Evolutionary conservation across 192 early-diverging fungal species (phyloP), one percentile per base, ranked within the genome.

Genomic region (Rhizophagus sp.): DNA sequence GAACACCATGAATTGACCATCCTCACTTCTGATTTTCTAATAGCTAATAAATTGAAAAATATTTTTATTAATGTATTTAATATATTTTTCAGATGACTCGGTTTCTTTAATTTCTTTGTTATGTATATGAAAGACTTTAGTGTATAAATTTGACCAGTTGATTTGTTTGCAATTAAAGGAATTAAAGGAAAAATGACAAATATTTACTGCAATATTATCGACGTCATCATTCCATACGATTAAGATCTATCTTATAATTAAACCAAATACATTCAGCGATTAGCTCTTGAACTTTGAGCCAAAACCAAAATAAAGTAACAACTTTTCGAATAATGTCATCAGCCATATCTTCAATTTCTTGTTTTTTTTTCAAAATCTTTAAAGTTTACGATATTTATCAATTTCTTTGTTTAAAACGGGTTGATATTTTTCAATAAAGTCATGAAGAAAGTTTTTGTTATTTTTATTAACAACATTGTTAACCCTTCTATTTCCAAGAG

Each of bases 101-200:
- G 34, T 34, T 34, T 34, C 2, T 34, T 34, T 34, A 4, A 34
- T 34, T 2, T 34, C 34, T 34, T 34, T 2, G 34, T 50, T 50
- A 50, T 12, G 13, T 52, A 15, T 19, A 19, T 24, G 27, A 9
- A 39, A 69, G 34, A 69, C 15, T 39, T n/a, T 41, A 39, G 67
- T 39, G 67, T 44, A 19, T 36, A 39, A 36, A 69, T 44, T 22
- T 69, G 30, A 4, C 22, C 2, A 6, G 41, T 44, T 39, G 34
- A 69, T 4, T 34, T 22, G 0, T 69, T 22, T 73, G 41, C 44
- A 30, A 73, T 73, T 73, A 65, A 6, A 30, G 65, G 76, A 25
- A n/a, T n/a, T n/a, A n/a, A n/a, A n/a, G n/a, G n/a, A n/a, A n/a
- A 78, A 78, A 30, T 64, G 66, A 67, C 65, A 72, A 50, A 72